Percentiles rank a stretch among this genome's conserved stretches.
phyloP scores from a whole-genome alignment of 495 filamentous ascomycete species.

The Jackrogersella minutella region DNA sequence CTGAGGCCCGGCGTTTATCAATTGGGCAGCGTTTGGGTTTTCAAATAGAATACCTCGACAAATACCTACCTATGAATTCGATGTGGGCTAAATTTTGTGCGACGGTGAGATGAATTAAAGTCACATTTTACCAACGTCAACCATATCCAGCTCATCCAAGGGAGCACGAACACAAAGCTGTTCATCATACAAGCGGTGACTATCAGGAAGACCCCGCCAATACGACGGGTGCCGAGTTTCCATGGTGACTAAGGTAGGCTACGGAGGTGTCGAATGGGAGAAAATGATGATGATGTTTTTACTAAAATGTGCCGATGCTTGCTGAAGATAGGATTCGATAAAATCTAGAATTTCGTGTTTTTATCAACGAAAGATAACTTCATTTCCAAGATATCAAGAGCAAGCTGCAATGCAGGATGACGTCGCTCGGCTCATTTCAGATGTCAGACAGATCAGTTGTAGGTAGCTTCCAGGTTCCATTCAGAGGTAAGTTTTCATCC shows the following conservation, averaged over 20 bases:
- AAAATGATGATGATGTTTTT: slow-evolving; percentile 2
- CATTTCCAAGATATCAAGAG: slow-evolving; percentile 21
- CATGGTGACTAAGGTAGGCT: slow-evolving; percentile 4
- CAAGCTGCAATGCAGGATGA: slow-evolving; percentile 26
- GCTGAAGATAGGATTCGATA: neutral
- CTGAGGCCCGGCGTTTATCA: slow-evolving; percentile 3
- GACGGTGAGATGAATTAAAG: slow-evolving; percentile 24
- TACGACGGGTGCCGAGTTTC: slow-evolving; percentile 23
- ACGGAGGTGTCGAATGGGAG: neutral
- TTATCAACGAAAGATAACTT: neutral
- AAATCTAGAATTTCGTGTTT: slow-evolving; percentile 21
- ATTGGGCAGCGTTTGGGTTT: slow-evolving; percentile 34
- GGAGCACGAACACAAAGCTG: neutral
- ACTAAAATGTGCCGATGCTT: neutral
- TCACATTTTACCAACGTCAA: slow-evolving; percentile 15
- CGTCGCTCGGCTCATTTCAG: slow-evolving; percentile 13
- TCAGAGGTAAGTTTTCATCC: neutral
- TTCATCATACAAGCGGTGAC: slow-evolving; percentile 5
- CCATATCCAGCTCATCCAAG: slow-evolving; percentile 9
- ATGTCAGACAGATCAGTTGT: too few relatives aligned
- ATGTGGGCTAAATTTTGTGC: neutral
- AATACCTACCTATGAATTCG: slow-evolving; percentile 5
- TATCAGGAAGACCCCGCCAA: slow-evolving; percentile 10
- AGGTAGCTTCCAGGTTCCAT: neutral
- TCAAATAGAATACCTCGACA: neutral